A percentile compares a stretch with the other conserved stretches of the same genome.
These are phyloP conservation scores for Tetrahymena thermophila DNA, from an alignment of 73 alveolate genomes.

Conservation along the genomic window DNA sequence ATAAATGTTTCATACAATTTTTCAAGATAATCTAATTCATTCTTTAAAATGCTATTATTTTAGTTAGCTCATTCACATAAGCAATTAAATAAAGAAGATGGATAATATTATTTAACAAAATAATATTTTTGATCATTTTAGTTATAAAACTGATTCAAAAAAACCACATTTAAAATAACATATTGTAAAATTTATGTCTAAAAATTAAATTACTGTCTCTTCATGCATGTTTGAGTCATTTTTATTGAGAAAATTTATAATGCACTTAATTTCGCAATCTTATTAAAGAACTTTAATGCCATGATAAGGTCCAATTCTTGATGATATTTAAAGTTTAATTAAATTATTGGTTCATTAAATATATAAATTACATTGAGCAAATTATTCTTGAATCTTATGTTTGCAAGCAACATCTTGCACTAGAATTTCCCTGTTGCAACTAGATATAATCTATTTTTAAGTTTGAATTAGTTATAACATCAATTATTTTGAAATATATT, in stretches of 20 bases:
- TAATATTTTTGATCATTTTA: too few species aligned
- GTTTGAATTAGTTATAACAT: background rate
- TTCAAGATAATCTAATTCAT: background rate
- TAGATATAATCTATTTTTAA: background rate
- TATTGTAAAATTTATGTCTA: background rate
- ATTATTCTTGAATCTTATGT: background rate
- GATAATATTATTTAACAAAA: too few species aligned
- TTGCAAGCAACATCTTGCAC: background rate
- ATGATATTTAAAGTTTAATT: background rate
- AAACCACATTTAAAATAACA: too few species aligned
- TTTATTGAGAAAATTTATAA: background rate
- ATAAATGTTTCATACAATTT: too few species aligned
- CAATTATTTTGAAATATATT: background rate
- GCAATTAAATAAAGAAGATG: background rate
- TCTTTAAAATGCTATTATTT: background rate
- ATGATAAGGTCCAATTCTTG: background rate
- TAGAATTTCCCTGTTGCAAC: background rate
- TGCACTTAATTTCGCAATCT: background rate
- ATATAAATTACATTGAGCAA: background rate
- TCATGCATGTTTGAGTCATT: background rate
- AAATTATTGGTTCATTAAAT: background rate
- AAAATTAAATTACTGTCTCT: background rate
- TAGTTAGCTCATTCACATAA: background rate
- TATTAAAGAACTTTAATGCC: background rate
- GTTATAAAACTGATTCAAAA: background rate